phyloP scores from a whole-genome alignment of 164 flowering plant species.

The Umbellularia californica region DNA sequence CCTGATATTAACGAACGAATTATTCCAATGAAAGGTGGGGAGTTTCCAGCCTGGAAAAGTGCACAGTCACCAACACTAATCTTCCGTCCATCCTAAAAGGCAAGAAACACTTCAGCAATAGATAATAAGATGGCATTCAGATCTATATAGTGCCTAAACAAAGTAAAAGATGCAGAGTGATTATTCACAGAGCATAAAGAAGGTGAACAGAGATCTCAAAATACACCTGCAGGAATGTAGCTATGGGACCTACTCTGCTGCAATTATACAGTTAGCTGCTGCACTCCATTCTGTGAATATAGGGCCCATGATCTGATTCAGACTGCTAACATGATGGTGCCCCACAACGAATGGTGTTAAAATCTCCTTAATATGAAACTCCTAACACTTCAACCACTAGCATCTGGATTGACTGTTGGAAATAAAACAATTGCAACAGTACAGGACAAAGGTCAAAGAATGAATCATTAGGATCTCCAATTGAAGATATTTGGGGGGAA shows the following conservation, averaged over 20 bases:
- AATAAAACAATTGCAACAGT: no score
- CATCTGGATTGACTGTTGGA: no score
- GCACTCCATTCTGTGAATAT: not conserved
- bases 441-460: no score
- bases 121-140: not conserved
- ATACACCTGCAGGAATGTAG: not conserved
- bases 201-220: not conserved
- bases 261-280: not conserved
- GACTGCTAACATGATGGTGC: no score
- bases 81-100: constrained; percentile 76
- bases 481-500: no score
- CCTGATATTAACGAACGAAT: constrained; percentile 45
- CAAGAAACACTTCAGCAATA: constrained; percentile 1
- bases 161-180: not conserved
- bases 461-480: no score
- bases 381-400: no score
- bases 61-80: constrained; percentile 90
- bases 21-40: constrained; percentile 82
- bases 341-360: no score
- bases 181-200: not conserved
- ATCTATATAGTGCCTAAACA: not conserved
- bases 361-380: no score
- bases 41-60: constrained; percentile 70
- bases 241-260: not conserved
- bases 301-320: no score